Percentiles rank a stretch among this genome's conserved stretches.
These are phyloP conservation scores for Capillidium rhysosporum DNA, from an alignment of 371 early-diverging fungal genomes.

Conservation along the genomic window DNA sequence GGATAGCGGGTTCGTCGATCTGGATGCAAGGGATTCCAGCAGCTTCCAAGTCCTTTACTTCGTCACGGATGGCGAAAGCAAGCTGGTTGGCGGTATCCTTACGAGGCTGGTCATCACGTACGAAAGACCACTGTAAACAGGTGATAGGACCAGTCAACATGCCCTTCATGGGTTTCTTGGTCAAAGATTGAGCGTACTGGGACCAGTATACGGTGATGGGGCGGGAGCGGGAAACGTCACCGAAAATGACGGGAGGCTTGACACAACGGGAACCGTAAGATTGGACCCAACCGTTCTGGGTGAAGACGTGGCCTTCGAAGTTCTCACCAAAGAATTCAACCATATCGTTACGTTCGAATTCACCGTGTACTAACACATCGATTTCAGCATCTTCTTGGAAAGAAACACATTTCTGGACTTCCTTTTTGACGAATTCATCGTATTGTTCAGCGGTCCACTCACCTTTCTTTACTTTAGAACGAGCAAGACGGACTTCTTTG, in stretches of 20 bases:
- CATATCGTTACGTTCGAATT: conserved; percentile 94
- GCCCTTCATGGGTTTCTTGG: conserved; percentile 84
- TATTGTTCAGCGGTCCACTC: conserved; percentile 47
- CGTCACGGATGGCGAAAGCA: conserved; percentile 89
- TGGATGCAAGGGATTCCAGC: conserved; percentile 88
- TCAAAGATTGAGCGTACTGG: conserved; percentile 71
- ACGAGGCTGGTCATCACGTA: conserved; percentile 88
- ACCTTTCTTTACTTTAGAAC: conserved; percentile 76
- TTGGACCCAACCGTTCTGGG: conserved; percentile 92
- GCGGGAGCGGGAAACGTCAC: conserved; percentile 75
- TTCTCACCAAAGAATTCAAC: conserved; percentile 68
- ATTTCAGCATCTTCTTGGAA: conserved; percentile 76
- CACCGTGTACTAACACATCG: conserved; percentile 93
- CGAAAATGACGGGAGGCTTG: conserved; percentile 77
- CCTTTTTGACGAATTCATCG: conserved; percentile 61
- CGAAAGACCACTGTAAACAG: conserved; percentile 92
- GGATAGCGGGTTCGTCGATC: conserved; percentile 96
- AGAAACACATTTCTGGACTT: conserved; percentile 63
- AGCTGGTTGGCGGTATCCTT: conserved; percentile 68
- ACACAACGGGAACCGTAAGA: conserved; percentile 92
- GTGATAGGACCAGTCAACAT: conserved; percentile 90
- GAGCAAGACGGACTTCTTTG: conserved; percentile 79
- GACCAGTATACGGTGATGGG: conserved; percentile 80
- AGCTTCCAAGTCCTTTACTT: conserved; percentile 78
- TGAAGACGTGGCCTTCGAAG: conserved; percentile 77